These are phyloP conservation scores for Fusarium sp. DNA, from an alignment of 2,329 filamentous ascomycete species.

Conservation along the genomic window DNA sequence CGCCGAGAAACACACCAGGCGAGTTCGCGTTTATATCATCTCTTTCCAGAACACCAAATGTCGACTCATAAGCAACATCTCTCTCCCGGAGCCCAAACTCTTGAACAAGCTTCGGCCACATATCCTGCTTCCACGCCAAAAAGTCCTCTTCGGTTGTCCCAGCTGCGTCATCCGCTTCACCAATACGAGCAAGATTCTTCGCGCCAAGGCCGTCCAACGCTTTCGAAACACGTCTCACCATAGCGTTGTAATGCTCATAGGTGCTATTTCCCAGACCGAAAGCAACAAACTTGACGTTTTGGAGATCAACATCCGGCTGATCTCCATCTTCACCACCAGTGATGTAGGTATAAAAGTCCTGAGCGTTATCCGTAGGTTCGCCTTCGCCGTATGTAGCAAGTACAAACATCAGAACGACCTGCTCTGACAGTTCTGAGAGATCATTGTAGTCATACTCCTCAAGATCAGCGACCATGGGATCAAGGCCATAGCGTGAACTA, in stretches of 20 bases:
- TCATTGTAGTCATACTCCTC: slow-evolving; percentile 1
- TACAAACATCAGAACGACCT: neutral
- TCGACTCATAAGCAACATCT: neutral
- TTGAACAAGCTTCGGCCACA: neutral
- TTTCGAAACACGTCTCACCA: neutral
- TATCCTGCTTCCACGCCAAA: neutral
- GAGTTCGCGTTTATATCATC: neutral
- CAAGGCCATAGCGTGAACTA: neutral
- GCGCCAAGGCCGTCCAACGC: neutral
- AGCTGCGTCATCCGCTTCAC: neutral
- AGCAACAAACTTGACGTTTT: neutral
- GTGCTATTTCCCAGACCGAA: neutral
- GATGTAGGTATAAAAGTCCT: neutral
- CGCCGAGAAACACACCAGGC: neutral
- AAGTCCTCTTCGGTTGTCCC: neutral
- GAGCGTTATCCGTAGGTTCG: neutral
- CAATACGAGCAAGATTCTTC: neutral
- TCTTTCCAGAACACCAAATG: neutral
- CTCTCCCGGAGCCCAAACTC: neutral
- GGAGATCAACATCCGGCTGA: neutral
- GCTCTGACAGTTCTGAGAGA: neutral
- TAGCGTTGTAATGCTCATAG: neutral
- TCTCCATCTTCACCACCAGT: neutral
- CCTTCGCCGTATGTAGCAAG: neutral
- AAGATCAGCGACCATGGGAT: slow-evolving; percentile 1